These are phyloP conservation scores for Aspergillus sparsus DNA, from an alignment of 495 filamentous ascomycete genomes.

Conservation along the genomic window DNA sequence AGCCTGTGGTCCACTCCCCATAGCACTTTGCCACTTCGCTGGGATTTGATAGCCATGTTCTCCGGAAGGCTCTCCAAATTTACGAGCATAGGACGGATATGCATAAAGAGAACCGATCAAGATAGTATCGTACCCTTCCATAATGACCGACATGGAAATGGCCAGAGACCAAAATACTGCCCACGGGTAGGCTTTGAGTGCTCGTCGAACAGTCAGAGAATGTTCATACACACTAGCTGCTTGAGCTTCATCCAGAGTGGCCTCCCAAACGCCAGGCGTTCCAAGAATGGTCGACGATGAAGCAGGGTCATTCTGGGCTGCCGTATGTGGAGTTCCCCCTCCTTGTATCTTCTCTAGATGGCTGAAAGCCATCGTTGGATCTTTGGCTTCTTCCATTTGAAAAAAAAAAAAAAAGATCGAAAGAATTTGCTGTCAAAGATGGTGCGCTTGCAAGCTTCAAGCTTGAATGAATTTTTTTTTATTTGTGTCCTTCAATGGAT, in stretches of 20 bases:
- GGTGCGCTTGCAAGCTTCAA: no score
- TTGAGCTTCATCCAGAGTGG: conserved; percentile 21
- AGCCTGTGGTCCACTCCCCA: conserved; percentile 55
- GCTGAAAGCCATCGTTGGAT: no score
- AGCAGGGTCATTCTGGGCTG: no score
- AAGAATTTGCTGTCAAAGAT: no score
- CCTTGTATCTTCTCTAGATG: no score
- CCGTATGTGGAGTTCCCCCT: no score
- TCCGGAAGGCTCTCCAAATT: conserved; percentile 54
- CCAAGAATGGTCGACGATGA: no score
- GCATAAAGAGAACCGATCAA: conserved; percentile 42
- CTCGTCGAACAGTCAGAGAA: conserved; percentile 24
- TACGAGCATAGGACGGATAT: conserved; percentile 52
- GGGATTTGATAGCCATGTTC: conserved; percentile 54
- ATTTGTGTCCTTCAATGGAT: no score
- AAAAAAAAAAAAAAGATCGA: no score
- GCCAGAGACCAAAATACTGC: conserved; percentile 48
- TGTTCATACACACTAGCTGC: conserved; percentile 27
- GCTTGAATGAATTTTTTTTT: no score
- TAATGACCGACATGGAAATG: conserved; percentile 47
- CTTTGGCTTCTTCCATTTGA: no score
- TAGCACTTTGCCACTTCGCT: conserved; percentile 65
- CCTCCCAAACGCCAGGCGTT: conserved; percentile 1
- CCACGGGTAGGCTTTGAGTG: conserved; percentile 39
- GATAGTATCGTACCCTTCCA: conserved; percentile 52